Percentiles rank a stretch among this genome's conserved stretches.
phyloP scores from a whole-genome alignment of 192 early-diverging fungal species.

The Entomortierella chlamydospora region DNA sequence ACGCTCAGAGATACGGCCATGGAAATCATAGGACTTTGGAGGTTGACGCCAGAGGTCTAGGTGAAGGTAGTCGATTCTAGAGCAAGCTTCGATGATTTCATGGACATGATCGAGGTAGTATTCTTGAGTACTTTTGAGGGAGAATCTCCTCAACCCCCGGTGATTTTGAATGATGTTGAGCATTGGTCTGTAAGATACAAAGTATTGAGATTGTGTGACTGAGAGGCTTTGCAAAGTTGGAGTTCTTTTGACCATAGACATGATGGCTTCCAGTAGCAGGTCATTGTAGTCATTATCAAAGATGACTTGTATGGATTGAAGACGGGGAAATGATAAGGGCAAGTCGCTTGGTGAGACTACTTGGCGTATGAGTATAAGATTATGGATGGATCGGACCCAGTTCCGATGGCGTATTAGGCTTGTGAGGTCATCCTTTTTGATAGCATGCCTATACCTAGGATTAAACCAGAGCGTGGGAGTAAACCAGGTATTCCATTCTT shows the following conservation, averaged over 20 bases:
- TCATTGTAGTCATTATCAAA: background rate
- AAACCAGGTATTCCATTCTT: background rate
- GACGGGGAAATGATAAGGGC: background rate
- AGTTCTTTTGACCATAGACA: background rate
- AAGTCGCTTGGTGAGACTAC: background rate
- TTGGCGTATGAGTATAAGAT: background rate
- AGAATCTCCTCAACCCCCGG: background rate
- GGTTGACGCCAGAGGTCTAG: too few species aligned
- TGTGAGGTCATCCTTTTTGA: background rate
- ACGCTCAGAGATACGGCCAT: background rate
- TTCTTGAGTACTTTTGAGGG: background rate
- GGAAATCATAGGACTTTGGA: background rate
- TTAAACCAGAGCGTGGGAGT: conserved; percentile 1
- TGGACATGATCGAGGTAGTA: background rate
- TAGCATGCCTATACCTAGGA: background rate
- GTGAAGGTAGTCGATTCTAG: background rate
- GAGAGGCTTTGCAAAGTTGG: background rate
- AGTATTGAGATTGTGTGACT: background rate
- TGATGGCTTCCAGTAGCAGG: background rate
- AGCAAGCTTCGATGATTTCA: background rate
- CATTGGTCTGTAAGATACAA: background rate
- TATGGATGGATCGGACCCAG: background rate
- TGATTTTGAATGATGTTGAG: background rate
- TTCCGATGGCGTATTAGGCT: background rate
- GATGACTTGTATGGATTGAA: background rate